Percentiles rank a stretch among this genome's conserved stretches.
phyloP scores from a whole-genome alignment of 176 grass and related monocot species.

The Zoysia japonica region DNA sequence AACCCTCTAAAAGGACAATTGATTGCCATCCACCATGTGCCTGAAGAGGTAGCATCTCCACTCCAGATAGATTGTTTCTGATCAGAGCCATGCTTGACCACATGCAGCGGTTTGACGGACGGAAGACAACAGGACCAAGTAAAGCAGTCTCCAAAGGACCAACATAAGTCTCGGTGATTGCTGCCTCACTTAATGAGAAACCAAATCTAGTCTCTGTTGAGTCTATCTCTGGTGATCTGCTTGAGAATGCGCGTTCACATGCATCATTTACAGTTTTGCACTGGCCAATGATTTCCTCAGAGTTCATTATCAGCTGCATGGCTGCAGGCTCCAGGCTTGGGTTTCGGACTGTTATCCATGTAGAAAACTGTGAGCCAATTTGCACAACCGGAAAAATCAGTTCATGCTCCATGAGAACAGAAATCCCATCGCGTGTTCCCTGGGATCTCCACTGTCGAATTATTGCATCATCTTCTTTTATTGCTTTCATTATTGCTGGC shows the following conservation, averaged over 20 bases:
- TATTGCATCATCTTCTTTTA: slow-evolving; percentile 66
- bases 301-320: slow-evolving; percentile 81
- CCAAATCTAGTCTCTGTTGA: slow-evolving; percentile 77
- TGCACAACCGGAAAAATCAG: slow-evolving; percentile 76
- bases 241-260: slow-evolving; percentile 68
- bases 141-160: slow-evolving; percentile 60
- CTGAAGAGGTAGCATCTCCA: slow-evolving; percentile 78
- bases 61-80: slow-evolving; percentile 79
- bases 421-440: slow-evolving; percentile 51
- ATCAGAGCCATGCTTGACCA: slow-evolving; percentile 88
- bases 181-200: slow-evolving; percentile 71
- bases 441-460: slow-evolving; percentile 82
- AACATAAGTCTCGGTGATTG: slow-evolving; percentile 63
- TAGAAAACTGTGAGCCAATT: slow-evolving; percentile 75
- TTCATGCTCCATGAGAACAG: slow-evolving; percentile 66
- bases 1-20: slow-evolving; percentile 76
- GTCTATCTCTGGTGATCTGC: slow-evolving; percentile 73
- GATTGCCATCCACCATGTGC: slow-evolving; percentile 76
- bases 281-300: slow-evolving; percentile 67
- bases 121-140: slow-evolving; percentile 88
- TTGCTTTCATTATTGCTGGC: slow-evolving; percentile 34
- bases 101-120: slow-evolving; percentile 76
- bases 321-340: slow-evolving; percentile 58
- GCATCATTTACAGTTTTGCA: slow-evolving; percentile 76
- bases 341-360: slow-evolving; percentile 77